phyloP scores from a whole-genome alignment of 1,284 basidiomycete genomes.

The Pseudozyma flocculosa region DNA sequence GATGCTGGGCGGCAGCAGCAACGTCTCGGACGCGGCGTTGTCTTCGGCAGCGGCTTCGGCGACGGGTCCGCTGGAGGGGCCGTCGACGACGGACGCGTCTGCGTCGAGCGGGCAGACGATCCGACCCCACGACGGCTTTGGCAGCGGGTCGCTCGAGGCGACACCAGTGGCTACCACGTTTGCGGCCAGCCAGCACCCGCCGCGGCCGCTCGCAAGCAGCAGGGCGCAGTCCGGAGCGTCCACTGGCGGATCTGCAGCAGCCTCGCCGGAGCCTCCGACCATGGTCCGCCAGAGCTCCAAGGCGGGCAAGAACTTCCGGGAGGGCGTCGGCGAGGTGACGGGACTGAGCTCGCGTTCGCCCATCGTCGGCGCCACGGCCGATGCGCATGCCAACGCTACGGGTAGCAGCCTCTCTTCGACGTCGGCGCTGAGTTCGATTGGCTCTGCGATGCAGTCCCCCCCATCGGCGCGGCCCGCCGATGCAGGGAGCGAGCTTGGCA shows the following conservation, averaged over 20 bases:
- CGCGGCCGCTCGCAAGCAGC: neutral
- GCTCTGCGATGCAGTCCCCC: neutral
- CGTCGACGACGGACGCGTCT: neutral
- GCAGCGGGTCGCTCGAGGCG: neutral
- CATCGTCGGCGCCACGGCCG: constrained; percentile 5
- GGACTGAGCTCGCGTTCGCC: constrained; percentile 39
- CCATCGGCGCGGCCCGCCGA: neutral
- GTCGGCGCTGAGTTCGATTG: neutral
- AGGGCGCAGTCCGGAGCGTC: no score
- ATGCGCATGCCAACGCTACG: neutral
- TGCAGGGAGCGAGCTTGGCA: no score
- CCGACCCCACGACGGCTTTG: neutral
- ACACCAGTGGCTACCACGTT: neutral
- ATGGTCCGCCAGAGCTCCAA: constrained; percentile 2
- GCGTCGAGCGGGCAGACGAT: neutral
- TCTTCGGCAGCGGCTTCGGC: neutral
- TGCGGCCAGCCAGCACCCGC: neutral
- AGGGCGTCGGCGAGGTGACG: constrained; percentile 31
- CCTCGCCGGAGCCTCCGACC: neutral
- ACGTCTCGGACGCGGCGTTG: neutral
- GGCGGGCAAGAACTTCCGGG: constrained; percentile 31
- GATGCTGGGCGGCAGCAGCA: constrained; percentile 10
- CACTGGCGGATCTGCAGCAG: no score
- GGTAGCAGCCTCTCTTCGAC: neutral
- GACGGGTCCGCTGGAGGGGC: neutral